Evolutionary conservation across 805 yeast species (phyloP).

Genomic region (Metschnikowia koreensis): DNA sequence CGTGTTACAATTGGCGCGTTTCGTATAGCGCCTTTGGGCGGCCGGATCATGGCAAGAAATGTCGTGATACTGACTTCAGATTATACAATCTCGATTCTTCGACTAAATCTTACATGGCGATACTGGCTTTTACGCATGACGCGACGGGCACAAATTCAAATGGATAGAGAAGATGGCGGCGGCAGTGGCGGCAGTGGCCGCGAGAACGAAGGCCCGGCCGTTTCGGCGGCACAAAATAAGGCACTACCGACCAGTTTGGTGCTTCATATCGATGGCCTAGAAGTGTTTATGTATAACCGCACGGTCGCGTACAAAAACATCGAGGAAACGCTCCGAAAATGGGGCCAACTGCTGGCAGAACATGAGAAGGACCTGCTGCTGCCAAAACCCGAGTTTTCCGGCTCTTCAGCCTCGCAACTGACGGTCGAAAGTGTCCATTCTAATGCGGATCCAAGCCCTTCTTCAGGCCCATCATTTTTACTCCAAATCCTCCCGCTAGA

Average conservation of each 20-base stretch:
- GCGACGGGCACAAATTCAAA: slow-evolving; percentile 36
- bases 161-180: slow-evolving; percentile 7
- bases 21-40: slow-evolving; percentile 77
- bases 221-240: slow-evolving; percentile 35
- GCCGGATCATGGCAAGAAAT: slow-evolving; percentile 76
- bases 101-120: slow-evolving; percentile 82
- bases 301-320: slow-evolving; percentile 72
- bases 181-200: too few species aligned
- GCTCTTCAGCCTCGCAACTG: not conserved
- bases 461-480: slow-evolving; percentile 3
- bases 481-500: slow-evolving; percentile 59
- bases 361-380: too few species aligned
- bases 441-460: too few species aligned
- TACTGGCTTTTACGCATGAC: slow-evolving; percentile 68
- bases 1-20: slow-evolving; percentile 69
- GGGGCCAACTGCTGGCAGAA: not conserved
- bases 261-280: slow-evolving; percentile 71
- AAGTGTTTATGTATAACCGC: slow-evolving; percentile 79
- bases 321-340: slow-evolving; percentile 35
- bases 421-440: not conserved
- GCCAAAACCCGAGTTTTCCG: not conserved
- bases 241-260: slow-evolving; percentile 55
- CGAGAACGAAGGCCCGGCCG: slow-evolving; percentile 8
- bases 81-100: slow-evolving; percentile 65
- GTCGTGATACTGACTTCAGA: slow-evolving; percentile 71